Conservation (phyloP, 129 eudicot genomes). For the Flaveria ramosissima region DNA sequence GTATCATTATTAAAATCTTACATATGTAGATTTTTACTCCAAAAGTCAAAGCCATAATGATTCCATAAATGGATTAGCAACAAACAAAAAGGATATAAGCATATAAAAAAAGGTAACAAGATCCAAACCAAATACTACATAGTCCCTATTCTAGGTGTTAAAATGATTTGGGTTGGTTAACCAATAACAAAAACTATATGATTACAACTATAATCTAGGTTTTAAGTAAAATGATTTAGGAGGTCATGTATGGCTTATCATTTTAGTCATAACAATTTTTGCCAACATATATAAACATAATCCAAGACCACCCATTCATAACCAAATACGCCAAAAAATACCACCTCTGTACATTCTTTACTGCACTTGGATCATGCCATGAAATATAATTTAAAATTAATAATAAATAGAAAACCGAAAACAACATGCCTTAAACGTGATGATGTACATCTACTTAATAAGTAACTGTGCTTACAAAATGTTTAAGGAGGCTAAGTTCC, state of each 20-base stretch:
- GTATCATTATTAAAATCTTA: not conserved
- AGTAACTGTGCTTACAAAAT: not conserved
- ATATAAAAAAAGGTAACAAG: not conserved
- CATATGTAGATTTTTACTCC: not conserved
- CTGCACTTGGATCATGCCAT: not conserved
- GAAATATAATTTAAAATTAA: constrained; percentile 10
- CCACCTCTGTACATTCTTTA: not conserved
- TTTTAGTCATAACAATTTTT: not conserved
- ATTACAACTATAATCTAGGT: not conserved
- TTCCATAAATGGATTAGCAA: not conserved
- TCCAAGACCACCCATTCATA: not conserved
- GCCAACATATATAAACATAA: not conserved
- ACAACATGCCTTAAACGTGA: not conserved
- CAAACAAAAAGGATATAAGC: not conserved
- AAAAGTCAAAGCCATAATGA: constrained; percentile 16
- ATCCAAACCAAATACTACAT: not conserved
- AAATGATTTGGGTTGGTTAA: too few species aligned
- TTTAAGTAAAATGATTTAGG: not conserved
- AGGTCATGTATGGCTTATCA: not conserved
- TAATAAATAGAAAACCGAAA: not conserved
- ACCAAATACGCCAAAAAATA: not conserved
- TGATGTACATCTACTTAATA: not conserved
- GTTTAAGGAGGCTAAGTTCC: not conserved
- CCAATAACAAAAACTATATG: not conserved
- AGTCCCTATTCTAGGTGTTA: not conserved